phyloP scores from a whole-genome alignment of 208 protist genomes.

The Angomonas desouzai region DNA sequence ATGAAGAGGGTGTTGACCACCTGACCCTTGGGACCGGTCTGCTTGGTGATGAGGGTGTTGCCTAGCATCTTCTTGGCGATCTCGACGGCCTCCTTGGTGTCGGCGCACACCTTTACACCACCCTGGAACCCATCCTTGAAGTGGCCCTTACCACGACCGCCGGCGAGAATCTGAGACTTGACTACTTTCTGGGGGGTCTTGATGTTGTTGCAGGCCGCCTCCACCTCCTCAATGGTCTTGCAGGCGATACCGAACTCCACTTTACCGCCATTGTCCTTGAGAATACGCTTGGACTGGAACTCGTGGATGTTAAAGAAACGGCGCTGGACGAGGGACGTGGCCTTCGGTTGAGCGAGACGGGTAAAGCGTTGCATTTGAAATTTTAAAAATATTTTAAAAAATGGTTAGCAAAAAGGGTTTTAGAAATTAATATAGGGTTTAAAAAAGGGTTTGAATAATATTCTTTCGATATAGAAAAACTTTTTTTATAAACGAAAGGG shows the following conservation, averaged over 20 bases:
- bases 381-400: neutral
- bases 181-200: constrained; percentile 94
- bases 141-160: constrained; percentile 97
- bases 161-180: constrained; percentile 99
- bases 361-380: constrained; percentile 66
- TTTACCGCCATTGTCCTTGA: constrained; percentile 86
- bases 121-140: constrained; percentile 97
- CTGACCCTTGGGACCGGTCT: constrained; percentile 95
- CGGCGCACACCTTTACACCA: constrained; percentile 88
- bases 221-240: constrained; percentile 83
- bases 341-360: constrained; percentile 54
- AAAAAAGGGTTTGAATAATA: neutral
- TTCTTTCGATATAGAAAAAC: constrained; percentile 2
- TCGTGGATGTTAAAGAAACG: constrained; percentile 92
- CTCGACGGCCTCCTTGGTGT: constrained; percentile 77
- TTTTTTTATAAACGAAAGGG: neutral
- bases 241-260: constrained; percentile 90
- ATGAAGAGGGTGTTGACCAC: constrained; percentile 90
- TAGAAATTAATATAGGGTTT: constrained; percentile 12
- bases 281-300: constrained; percentile 89
- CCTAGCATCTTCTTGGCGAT: constrained; percentile 96
- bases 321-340: constrained; percentile 49
- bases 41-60: constrained; percentile 98
- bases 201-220: constrained; percentile 85
- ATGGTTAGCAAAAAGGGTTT: neutral